These are phyloP conservation scores for Xylariaceae sp. DNA, from an alignment of 2,329 filamentous ascomycete genomes.

Conservation along the genomic window DNA sequence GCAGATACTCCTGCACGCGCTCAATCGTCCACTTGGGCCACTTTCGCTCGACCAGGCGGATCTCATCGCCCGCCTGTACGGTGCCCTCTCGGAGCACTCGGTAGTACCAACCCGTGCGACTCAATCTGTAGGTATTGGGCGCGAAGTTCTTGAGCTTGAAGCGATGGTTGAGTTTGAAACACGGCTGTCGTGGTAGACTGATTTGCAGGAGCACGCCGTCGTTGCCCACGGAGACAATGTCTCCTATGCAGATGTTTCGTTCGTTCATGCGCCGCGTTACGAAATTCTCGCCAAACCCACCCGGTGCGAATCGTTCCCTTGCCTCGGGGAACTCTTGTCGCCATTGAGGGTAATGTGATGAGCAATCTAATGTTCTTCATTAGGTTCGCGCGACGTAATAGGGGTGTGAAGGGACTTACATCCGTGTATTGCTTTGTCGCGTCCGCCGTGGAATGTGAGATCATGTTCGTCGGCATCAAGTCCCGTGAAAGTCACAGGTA, in stretches of 20 bases:
- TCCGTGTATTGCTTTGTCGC: conserved; percentile 60
- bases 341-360: conserved; percentile 56
- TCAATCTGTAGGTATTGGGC: conserved; percentile 50
- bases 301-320: conserved; percentile 48
- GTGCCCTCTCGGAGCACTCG: conserved; percentile 53
- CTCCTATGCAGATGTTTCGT: conserved; percentile 62
- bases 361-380: conserved; percentile 46
- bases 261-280: conserved; percentile 57
- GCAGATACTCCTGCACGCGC: conserved; percentile 59
- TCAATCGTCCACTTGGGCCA: conserved; percentile 61
- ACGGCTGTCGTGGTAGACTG: conserved; percentile 59
- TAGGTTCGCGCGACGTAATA: not conserved
- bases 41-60: conserved; percentile 51
- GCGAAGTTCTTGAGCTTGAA: conserved; percentile 62
- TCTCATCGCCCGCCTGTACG: conserved; percentile 53
- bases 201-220: conserved; percentile 53
- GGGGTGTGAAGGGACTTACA: conserved; percentile 36
- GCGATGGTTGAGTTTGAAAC: conserved; percentile 66
- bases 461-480: conserved; percentile 60
- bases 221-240: conserved; percentile 43
- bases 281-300: conserved; percentile 64
- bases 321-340: conserved; percentile 47
- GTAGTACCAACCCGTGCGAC: conserved; percentile 64
- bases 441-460: conserved; percentile 56
- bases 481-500: conserved; percentile 46